Evolutionary conservation across 1,139 yeast species (phyloP).

Genomic region (Hansenula anomala): DNA sequence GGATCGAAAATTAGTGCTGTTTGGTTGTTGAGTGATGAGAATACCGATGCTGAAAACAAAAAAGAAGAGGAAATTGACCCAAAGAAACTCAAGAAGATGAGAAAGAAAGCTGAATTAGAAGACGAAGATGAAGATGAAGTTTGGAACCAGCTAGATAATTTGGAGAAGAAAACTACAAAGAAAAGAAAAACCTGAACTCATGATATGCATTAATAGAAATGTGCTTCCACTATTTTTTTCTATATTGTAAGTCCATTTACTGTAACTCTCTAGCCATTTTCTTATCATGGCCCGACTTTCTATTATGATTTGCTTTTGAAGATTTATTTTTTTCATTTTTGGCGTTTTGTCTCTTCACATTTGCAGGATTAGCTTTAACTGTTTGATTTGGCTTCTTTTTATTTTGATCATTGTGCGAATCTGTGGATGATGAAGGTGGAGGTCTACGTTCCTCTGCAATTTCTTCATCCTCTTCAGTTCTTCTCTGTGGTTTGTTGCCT

Average conservation of each 20-base stretch:
- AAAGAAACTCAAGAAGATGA: slow-evolving; percentile 32
- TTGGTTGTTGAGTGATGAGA: slow-evolving; percentile 36
- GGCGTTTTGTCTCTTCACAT: slow-evolving; percentile 31
- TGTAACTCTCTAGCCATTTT: slow-evolving; percentile 42
- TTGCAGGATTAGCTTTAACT: slow-evolving; percentile 3
- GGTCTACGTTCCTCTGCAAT: slow-evolving; percentile 1
- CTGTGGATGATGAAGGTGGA: slow-evolving; percentile 1
- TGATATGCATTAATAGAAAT: not conserved
- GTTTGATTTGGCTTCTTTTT: slow-evolving; percentile 2
- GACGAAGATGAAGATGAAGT: slow-evolving; percentile 25
- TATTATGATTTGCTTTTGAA: slow-evolving; percentile 54
- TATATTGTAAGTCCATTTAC: too few species aligned
- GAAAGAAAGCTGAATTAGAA: slow-evolving; percentile 21
- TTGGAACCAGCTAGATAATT: slow-evolving; percentile 22
- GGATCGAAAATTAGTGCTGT: slow-evolving; percentile 70
- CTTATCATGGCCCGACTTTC: slow-evolving; percentile 57
- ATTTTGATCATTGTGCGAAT: not conserved
- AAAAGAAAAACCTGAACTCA: slow-evolving; percentile 15
- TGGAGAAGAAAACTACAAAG: slow-evolving; percentile 13
- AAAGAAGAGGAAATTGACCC: slow-evolving; percentile 24
- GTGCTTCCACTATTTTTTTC: too few species aligned
- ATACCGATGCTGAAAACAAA: slow-evolving; percentile 15
- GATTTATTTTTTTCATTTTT: slow-evolving; percentile 55
- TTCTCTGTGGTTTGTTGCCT: slow-evolving; percentile 14
- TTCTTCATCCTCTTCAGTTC: slow-evolving; percentile 8